Base-by-base conservation (phyloP, 2,329 filamentous ascomycete species). In the Colletotrichum eleusines region DNA sequence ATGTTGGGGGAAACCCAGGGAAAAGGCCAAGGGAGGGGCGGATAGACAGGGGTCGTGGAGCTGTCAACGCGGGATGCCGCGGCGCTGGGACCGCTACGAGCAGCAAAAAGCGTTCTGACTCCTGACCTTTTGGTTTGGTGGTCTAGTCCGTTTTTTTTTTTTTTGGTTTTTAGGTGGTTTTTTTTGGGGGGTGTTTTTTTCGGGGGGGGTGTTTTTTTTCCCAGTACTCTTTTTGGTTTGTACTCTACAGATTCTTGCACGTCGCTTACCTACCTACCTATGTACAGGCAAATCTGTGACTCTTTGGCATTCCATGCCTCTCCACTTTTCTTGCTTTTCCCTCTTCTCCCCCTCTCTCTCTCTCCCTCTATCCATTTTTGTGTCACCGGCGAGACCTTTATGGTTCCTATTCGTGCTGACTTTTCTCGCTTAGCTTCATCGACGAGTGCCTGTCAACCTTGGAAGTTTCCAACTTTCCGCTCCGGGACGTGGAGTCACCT, bases 11-110 rank as follows among this genome's bases (percentile, higher is more conserved):
- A 26, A 5, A 9, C 14, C 31, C n/a, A 59, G 51, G 20, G 23
- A 23, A 48, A 46, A 20, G 26, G 35, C 66, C n/a, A 70, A 61
- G 42, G 40, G 44, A 31, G 51, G 54, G n/a, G 51, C 50, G 33
- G 53, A 40, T 54, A 53, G 42, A 62, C 67, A 70, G 55, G 67
- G 67, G 46, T 62, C 57, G n/a, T 57, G 68, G 68, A 67, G 63
- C 68, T 67, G 63, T 70, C 68, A 70, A 62, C 63, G 57, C 68
- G 68, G 68, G 63, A 70, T 70, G 44, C 68, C 68, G 68, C 68
- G 51, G 33, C 31, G 68, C 57, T 62, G 63, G 68, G 67, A 40
- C 63, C 58, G 64, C 50, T 44, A 20, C 2, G 12, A 44, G 50
- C 50, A n/a, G n/a, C n/a, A n/a, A n/a, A 33, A 16, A 23, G n/a